A percentile compares a stretch with the other conserved stretches of the same genome.
Evolutionary conservation across 306 rosid species (phyloP).

Genomic region (Inga laurina): DNA sequence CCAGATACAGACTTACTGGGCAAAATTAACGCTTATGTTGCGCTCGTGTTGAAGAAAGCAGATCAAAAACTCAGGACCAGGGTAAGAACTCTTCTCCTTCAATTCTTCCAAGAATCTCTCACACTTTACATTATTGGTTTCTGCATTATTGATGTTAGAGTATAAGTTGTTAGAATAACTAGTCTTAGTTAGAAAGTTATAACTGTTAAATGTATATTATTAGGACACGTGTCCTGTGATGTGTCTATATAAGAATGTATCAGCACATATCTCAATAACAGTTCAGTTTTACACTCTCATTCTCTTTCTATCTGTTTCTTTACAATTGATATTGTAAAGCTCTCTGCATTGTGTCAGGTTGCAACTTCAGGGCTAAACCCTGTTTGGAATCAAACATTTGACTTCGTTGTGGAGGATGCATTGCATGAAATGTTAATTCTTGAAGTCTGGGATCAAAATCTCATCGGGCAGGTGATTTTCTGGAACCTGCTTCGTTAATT

Average conservation of each 20-base stretch:
- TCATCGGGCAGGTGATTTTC: slow-evolving; percentile 78
- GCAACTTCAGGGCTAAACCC: slow-evolving; percentile 76
- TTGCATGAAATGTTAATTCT: slow-evolving; percentile 80
- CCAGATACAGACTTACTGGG: slow-evolving; percentile 77
- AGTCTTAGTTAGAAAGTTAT: no score
- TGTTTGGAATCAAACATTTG: slow-evolving; percentile 92
- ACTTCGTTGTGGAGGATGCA: slow-evolving; percentile 93
- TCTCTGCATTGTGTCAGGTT: slow-evolving; percentile 56
- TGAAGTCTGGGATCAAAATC: slow-evolving; percentile 92
- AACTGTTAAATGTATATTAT: no score
- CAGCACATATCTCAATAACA: no score
- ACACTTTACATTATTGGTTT: background rate
- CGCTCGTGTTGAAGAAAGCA: slow-evolving; percentile 73
- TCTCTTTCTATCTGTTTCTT: no score
- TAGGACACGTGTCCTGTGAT: no score
- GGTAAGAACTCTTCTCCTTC: slow-evolving; percentile 48
- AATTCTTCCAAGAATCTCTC: background rate
- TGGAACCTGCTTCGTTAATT: background rate
- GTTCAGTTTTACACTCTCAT: no score
- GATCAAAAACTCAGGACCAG: slow-evolving; percentile 70
- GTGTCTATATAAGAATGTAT: no score
- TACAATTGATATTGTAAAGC: background rate
- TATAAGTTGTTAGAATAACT: no score
- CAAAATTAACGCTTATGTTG: slow-evolving; percentile 85
- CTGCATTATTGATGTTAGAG: background rate